phyloP scores from a whole-genome alignment of 1,139 yeast genomes.

The Geotrichum restrictum region DNA sequence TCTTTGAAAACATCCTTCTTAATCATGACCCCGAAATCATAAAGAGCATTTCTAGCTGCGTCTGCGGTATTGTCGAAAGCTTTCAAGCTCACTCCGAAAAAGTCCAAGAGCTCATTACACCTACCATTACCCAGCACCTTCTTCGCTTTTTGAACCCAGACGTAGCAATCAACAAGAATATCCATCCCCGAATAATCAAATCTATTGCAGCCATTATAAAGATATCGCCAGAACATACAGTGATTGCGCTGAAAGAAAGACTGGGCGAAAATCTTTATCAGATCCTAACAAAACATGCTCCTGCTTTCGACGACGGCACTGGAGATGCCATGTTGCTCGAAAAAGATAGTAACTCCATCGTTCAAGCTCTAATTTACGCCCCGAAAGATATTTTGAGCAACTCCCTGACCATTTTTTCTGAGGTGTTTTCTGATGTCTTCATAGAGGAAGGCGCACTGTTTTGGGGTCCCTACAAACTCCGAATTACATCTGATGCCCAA shows the following conservation, averaged over 20 bases:
- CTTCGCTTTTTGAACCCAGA: constrained; percentile 29
- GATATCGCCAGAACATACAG: constrained; percentile 36
- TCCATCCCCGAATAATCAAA: constrained; percentile 32
- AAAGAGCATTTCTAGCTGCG: constrained; percentile 65
- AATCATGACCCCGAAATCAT: constrained; percentile 63
- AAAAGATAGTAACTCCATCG: constrained; percentile 41
- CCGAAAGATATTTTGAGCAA: constrained; percentile 63
- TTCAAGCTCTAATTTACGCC: constrained; percentile 70
- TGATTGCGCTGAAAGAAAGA: constrained; percentile 29
- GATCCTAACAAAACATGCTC: constrained; percentile 35
- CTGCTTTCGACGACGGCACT: constrained; percentile 30
- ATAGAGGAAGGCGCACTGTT: constrained; percentile 23
- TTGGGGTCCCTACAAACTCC: constrained; percentile 35
- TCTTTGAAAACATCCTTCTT: constrained; percentile 57
- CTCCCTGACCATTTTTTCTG: constrained; percentile 54
- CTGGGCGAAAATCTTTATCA: constrained; percentile 36
- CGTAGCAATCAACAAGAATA: constrained; percentile 24
- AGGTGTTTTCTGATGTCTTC: constrained; percentile 43
- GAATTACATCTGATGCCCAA: constrained; percentile 24
- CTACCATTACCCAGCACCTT: constrained; percentile 27
- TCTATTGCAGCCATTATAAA: constrained; percentile 45
- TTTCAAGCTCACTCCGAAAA: constrained; percentile 47
- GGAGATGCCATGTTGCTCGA: constrained; percentile 22
- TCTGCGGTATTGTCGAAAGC: constrained; percentile 58
- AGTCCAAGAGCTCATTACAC: constrained; percentile 47